Base-by-base conservation (phyloP, 2,329 filamentous ascomycete genomes). In the Paraphoma chrysanthemicola region DNA sequence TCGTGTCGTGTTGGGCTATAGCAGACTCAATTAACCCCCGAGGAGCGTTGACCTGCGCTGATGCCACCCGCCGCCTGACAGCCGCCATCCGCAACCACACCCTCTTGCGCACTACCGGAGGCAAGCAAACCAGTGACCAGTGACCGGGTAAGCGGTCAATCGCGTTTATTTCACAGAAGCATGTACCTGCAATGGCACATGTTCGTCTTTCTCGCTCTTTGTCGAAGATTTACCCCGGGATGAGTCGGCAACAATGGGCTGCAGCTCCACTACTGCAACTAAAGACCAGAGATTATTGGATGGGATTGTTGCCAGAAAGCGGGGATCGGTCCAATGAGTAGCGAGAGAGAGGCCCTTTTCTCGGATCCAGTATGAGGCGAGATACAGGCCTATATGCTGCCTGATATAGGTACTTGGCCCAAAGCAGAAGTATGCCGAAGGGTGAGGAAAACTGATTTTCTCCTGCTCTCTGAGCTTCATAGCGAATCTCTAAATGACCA, bases 371-470 rank as follows among this genome's bases (percentile, higher is more conserved):
- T 43, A 50, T 44, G 56, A 50, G 59, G 56, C 51, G 56, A 53
- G 42, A 42, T 48, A 59, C 50, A 53, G 56, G 31, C 59, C 59
- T 62, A 62, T 57, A 54, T 59, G 56, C 44, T 48, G 49, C 51
- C 56, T 62, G 53, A 59, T 62, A 62, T 59, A 56, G 49, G 53
- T 44, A 49, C 53, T 41, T 44, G 53, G 44, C 53, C 50, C 23
- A 52, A 29, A 54, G 41, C 28, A 43, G 47, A 31, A 44, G 16
- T 10, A 10, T 31, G 23, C 9, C 44, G 9, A 30, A 46, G 14
- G 44, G 7, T 14, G 14, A 14, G 29, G 16, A 10, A 31, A n/a
- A 11, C 31, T 16, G 28, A 46, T 14, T 28, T 36, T 3, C 6
- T 44, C 14, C 18, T 44, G 17, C 3, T 10, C 17, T 23, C 14